These are phyloP conservation scores for Auxenochlorella pyrenoidosa DNA, from an alignment of 139 green algal species.

Conservation along the genomic window DNA sequence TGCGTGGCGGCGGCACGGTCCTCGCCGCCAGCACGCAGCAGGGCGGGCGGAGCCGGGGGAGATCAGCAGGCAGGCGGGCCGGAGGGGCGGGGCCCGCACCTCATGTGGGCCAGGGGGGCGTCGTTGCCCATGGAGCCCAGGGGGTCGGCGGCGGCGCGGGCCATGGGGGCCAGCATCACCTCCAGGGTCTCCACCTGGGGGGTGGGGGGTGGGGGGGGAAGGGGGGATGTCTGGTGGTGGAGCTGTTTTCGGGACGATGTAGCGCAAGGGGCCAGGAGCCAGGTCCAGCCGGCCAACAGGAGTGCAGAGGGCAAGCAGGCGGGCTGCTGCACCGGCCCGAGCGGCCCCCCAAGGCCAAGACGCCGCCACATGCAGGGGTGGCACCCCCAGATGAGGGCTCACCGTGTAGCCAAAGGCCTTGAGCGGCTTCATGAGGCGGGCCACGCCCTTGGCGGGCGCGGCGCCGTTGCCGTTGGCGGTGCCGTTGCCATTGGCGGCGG, in stretches of 20 bases:
- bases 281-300: neutral
- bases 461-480: slow-evolving; percentile 36
- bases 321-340: neutral
- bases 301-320: neutral
- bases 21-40: too few relatives aligned
- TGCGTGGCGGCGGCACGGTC: too few relatives aligned
- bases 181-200: slow-evolving; percentile 83
- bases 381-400: neutral
- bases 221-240: neutral
- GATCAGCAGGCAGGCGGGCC: too few relatives aligned
- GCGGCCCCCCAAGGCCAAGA: neutral
- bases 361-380: neutral
- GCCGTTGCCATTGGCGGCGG: slow-evolving; percentile 52
- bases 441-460: slow-evolving; percentile 17
- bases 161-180: slow-evolving; percentile 94
- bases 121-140: slow-evolving; percentile 98
- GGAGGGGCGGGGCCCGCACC: neutral
- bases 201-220: neutral
- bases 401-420: slow-evolving; percentile 83
- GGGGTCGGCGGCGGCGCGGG: slow-evolving; percentile 77
- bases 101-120: slow-evolving; percentile 87
- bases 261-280: neutral
- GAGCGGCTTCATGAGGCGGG: slow-evolving; percentile 47
- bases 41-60: too few relatives aligned
- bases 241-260: too few relatives aligned